phyloP scores from a whole-genome alignment of 768 basidiomycete genomes.

The Phlebiopsis gigantea region DNA sequence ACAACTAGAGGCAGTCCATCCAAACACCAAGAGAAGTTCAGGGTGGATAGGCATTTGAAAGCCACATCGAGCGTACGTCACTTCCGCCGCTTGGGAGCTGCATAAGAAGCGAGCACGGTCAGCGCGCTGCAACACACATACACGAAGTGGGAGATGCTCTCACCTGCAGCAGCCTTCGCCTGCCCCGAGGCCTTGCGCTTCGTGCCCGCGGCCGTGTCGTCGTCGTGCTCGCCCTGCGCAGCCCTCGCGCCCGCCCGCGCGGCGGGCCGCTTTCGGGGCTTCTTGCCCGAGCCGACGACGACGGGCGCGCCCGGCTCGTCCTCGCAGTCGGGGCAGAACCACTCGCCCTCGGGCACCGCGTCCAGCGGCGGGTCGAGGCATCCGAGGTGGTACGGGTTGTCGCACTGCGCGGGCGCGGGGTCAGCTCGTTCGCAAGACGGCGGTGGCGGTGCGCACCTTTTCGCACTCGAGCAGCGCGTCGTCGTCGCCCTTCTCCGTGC shows the following conservation, averaged over 20 bases:
- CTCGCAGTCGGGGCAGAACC: constrained; percentile 82
- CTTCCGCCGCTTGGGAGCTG: constrained; percentile 37
- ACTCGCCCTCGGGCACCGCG: constrained; percentile 81
- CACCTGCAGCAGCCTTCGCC: constrained; percentile 32
- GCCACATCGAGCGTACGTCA: constrained; percentile 17
- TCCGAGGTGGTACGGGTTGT: constrained; percentile 77
- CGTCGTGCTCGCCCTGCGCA: constrained; percentile 15
- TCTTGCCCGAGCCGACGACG: constrained; percentile 18
- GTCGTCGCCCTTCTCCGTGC: constrained; percentile 64
- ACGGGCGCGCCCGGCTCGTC: constrained; percentile 51
- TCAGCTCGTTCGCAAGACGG: neutral
- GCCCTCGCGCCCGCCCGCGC: constrained; percentile 13
- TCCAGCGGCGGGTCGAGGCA: constrained; percentile 78
- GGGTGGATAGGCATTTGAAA: no score
- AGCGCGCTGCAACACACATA: no score
- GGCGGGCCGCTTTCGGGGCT: constrained; percentile 8
- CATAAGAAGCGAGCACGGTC: neutral
- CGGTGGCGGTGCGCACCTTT: constrained; percentile 46
- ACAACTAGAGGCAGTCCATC: no score
- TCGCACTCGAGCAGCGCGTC: constrained; percentile 83
- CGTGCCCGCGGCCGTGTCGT: constrained; percentile 17
- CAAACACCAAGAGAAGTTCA: no score
- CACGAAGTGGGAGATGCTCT: constrained; percentile 10
- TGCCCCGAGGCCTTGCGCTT: constrained; percentile 42
- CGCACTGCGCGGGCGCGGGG: constrained; percentile 55